Base-by-base conservation (phyloP, 2,329 filamentous ascomycete genomes). In the Cercospora canescens region DNA sequence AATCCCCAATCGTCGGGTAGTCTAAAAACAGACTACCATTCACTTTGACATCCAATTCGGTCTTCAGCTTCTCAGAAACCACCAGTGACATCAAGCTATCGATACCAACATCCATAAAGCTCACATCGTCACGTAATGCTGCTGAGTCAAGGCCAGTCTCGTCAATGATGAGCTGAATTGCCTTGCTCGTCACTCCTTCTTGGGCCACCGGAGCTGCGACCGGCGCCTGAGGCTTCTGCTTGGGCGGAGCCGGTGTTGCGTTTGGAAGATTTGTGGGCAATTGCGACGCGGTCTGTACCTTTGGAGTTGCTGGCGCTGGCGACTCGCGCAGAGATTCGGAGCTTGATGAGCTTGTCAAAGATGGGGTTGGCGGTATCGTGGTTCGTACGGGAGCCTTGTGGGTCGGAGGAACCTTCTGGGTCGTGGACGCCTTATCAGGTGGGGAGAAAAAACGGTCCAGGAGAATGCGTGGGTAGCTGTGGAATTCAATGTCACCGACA, bases 371-470 rank as follows among this genome's bases (percentile, higher is more conserved):
- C 26, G 50, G 24, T 12, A 32, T n/a, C 1, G 14, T 24, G 14
- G 8, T 32, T 30, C 50, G 26, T 14, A 2, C 14, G 0, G 50
- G 50, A 28, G 50, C 50, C 3, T 7, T 54, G 6, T n/a, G n/a
- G n/a, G n/a, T n/a, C n/a, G n/a, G n/a, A n/a, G n/a, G n/a, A n/a
- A n/a, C n/a, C n/a, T n/a, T n/a, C n/a, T 54, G 50, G 50, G 12
- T 32, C 8, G 26, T 28, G 26, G 50, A 16, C 8, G 14, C 26
- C 88, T 74, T 80, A 66, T 85, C 85, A 1, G 88, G 88, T 60
- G 89, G 88, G 66, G 91, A 80, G 76, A 91, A 80, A 76, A 91
- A 85, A 71, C 88, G 84, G 80, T 90, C 89, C 67, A 91, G 81
- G 26, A 89, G 82, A 72, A 86, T 85, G 72, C 89, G 88, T 37